Conservation (phyloP, 805 yeast species). For the Suhomyces sp. region DNA sequence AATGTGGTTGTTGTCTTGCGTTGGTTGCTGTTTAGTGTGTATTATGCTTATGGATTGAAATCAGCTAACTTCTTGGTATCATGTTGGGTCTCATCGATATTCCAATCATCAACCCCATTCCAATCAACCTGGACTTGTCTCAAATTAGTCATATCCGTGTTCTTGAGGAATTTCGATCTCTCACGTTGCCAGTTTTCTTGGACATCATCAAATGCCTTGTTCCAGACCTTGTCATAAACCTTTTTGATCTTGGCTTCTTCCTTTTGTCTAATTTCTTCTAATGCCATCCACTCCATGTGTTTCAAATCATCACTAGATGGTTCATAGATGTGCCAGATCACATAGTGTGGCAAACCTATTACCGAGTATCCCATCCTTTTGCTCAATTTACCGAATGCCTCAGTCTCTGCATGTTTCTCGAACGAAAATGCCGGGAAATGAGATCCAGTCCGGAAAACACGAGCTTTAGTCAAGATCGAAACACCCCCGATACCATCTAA, state of each 20-base stretch:
- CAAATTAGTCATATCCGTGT: conserved; percentile 60
- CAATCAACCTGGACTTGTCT: conserved; percentile 62
- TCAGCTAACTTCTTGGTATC: conserved; percentile 41
- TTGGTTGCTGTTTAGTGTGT: no score
- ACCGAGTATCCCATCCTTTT: conserved; percentile 85
- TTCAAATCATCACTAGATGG: conserved; percentile 89
- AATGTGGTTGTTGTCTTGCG: no score
- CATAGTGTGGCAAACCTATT: conserved; percentile 81
- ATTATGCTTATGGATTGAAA: conserved; percentile 39
- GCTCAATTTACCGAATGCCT: conserved; percentile 90
- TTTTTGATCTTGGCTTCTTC: conserved; percentile 64
- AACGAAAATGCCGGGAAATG: conserved; percentile 97
- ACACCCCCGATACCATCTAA: conserved; percentile 98
- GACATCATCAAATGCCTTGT: conserved; percentile 74
- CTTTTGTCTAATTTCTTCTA: conserved; percentile 65
- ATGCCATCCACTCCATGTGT: conserved; percentile 86
- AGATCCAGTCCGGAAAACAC: conserved; percentile 82
- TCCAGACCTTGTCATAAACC: conserved; percentile 71
- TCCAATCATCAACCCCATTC: conserved; percentile 57
- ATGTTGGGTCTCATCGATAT: conserved; percentile 24
- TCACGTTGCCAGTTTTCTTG: conserved; percentile 71
- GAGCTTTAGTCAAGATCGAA: conserved; percentile 83
- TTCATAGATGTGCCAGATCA: conserved; percentile 59
- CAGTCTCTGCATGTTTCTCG: conserved; percentile 96
- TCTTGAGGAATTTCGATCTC: conserved; percentile 67